These are phyloP conservation scores for Candida sonorensis DNA, from an alignment of 805 yeast species.

Conservation along the genomic window DNA sequence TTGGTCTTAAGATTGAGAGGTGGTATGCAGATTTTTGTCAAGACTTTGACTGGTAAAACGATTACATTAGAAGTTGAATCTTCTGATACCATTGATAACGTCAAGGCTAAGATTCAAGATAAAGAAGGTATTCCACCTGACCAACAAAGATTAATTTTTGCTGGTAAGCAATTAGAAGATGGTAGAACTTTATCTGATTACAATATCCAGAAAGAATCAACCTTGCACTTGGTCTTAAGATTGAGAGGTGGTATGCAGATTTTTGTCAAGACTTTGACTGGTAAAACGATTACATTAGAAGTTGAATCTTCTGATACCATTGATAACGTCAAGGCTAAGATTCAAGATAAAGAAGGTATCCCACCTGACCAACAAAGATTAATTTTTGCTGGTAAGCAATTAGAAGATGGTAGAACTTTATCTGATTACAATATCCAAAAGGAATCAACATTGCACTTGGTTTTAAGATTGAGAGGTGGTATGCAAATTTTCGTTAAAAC, in stretches of 20 bases:
- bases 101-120: slow-evolving; percentile 37
- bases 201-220: slow-evolving; percentile 38
- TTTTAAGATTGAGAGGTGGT: slow-evolving; percentile 84
- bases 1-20: slow-evolving; percentile 34
- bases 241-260: slow-evolving; percentile 67
- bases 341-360: slow-evolving; percentile 38
- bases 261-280: slow-evolving; percentile 84
- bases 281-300: slow-evolving; percentile 75
- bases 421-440: slow-evolving; percentile 65
- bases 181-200: too few species aligned
- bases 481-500: slow-evolving; percentile 56
- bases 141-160: slow-evolving; percentile 35
- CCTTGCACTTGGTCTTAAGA: slow-evolving; percentile 30
- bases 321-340: slow-evolving; percentile 37
- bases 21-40: slow-evolving; percentile 67
- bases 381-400: slow-evolving; percentile 41
- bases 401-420: slow-evolving; percentile 79
- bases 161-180: slow-evolving; percentile 38
- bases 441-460: slow-evolving; percentile 64
- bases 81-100: slow-evolving; percentile 38
- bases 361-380: slow-evolving; percentile 41
- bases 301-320: slow-evolving; percentile 39
- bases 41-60: slow-evolving; percentile 83
- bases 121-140: slow-evolving; percentile 38
- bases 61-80: slow-evolving; percentile 84